Evolutionary conservation across 164 flowering plant species (phyloP).

Genomic region (Umbellularia californica): DNA sequence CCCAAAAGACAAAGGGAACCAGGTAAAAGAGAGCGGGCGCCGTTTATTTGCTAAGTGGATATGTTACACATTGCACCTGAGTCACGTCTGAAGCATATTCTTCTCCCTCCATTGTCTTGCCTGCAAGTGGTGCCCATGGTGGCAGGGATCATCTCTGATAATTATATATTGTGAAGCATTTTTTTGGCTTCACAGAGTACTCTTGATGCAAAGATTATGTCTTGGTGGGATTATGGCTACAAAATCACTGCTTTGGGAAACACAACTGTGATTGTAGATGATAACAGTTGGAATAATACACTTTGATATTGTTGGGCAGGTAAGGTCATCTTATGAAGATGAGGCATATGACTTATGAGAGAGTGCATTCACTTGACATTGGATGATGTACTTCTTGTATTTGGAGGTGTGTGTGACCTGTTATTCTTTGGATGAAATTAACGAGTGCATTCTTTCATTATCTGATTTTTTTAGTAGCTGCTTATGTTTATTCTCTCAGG

Average conservation of each 20-base stretch:
- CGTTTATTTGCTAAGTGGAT: slow-evolving; percentile 82
- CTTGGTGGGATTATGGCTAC: slow-evolving; percentile 99
- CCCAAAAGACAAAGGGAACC: too few species aligned
- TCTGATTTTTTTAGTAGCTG: background rate
- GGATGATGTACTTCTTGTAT: slow-evolving; percentile 91
- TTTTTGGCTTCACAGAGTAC: slow-evolving; percentile 97
- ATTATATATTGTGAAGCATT: slow-evolving; percentile 86
- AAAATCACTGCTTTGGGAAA: slow-evolving; percentile 99
- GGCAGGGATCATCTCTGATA: slow-evolving; percentile 90
- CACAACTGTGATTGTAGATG: slow-evolving; percentile 93
- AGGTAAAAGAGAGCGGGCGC: slow-evolving; percentile 41
- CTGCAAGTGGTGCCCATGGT: slow-evolving; percentile 96
- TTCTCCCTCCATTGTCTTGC: slow-evolving; percentile 95
- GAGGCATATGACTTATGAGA: slow-evolving; percentile 71
- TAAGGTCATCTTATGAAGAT: slow-evolving; percentile 97
- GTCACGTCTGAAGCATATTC: slow-evolving; percentile 99
- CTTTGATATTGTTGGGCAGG: slow-evolving; percentile 99
- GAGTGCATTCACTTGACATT: slow-evolving; percentile 92
- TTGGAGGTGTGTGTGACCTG: slow-evolving; percentile 93
- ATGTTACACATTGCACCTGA: slow-evolving; percentile 94
- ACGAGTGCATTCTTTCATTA: slow-evolving; percentile 54
- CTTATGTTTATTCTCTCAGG: background rate
- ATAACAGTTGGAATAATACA: slow-evolving; percentile 98
- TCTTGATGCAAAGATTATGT: slow-evolving; percentile 98
- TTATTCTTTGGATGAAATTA: slow-evolving; percentile 97